Conservation (phyloP, 2,329 filamentous ascomycete genomes). For the Arachnomyces sp. region DNA sequence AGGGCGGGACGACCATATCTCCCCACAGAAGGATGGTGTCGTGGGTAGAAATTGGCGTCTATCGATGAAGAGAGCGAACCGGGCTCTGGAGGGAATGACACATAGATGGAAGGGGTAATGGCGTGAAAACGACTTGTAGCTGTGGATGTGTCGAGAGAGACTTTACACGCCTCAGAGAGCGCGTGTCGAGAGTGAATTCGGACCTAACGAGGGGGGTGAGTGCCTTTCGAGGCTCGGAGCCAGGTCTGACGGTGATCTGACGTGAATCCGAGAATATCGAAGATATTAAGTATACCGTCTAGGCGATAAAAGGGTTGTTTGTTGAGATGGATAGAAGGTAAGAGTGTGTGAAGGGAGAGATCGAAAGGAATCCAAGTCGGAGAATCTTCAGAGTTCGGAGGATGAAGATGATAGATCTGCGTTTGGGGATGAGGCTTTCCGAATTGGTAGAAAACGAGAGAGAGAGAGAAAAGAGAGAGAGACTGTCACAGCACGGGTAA, state of each 20-base stretch:
- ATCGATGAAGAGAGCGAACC: not conserved
- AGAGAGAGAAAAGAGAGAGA: too few relatives aligned
- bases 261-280: not conserved
- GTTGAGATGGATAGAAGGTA: constrained; percentile 7
- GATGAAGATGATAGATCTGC: too few relatives aligned
- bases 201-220: not conserved
- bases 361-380: not conserved
- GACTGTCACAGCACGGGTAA: too few relatives aligned
- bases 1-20: constrained; percentile 41
- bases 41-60: not conserved
- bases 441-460: too few relatives aligned
- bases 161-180: not conserved
- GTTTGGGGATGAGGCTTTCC: constrained; percentile 1
- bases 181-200: not conserved
- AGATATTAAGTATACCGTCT: not conserved
- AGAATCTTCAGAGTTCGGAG: not conserved
- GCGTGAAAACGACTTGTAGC: not conserved
- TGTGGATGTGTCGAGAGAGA: not conserved
- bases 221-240: constrained; percentile 1
- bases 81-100: not conserved
- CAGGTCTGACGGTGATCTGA: constrained; percentile 6
- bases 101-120: not conserved
- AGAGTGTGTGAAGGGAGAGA: constrained; percentile 2
- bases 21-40: not conserved
- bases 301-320: not conserved